phyloP scores from a whole-genome alignment of 2,329 filamentous ascomycete genomes.

The Diaporthe destruens region DNA sequence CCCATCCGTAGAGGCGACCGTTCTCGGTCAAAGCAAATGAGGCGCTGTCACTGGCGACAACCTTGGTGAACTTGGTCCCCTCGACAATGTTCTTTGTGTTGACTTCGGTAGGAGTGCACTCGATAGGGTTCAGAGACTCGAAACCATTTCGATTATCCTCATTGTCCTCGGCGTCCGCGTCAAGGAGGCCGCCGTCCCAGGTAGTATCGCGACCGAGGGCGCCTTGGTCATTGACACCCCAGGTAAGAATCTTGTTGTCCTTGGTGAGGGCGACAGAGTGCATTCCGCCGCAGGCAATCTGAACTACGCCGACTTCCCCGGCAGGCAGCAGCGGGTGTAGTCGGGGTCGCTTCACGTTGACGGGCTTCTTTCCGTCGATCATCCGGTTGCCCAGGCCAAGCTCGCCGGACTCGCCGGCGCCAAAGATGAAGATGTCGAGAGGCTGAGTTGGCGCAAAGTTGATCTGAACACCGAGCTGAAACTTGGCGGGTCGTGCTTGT shows the following conservation, averaged over 20 bases:
- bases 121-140: conserved; percentile 70
- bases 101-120: conserved; percentile 72
- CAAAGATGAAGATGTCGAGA: conserved; percentile 84
- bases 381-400: conserved; percentile 79
- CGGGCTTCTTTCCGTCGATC: conserved; percentile 68
- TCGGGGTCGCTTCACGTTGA: conserved; percentile 82
- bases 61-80: conserved; percentile 61
- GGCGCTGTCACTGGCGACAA: conserved; percentile 80
- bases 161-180: conserved; percentile 66
- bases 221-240: conserved; percentile 90
- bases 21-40: conserved; percentile 82
- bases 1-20: conserved; percentile 85
- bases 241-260: conserved; percentile 85
- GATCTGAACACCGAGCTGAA: conserved; percentile 54
- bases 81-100: conserved; percentile 56
- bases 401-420: conserved; percentile 84
- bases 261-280: conserved; percentile 81
- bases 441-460: conserved; percentile 73
- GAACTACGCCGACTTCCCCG: conserved; percentile 74
- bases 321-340: conserved; percentile 72
- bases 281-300: conserved; percentile 85
- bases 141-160: conserved; percentile 49
- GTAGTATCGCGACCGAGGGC: conserved; percentile 81
- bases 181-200: conserved; percentile 69
- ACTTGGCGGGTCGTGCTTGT: background rate